Conservation (phyloP, 2,329 filamentous ascomycete species). For the Hypoxylon sp. region DNA sequence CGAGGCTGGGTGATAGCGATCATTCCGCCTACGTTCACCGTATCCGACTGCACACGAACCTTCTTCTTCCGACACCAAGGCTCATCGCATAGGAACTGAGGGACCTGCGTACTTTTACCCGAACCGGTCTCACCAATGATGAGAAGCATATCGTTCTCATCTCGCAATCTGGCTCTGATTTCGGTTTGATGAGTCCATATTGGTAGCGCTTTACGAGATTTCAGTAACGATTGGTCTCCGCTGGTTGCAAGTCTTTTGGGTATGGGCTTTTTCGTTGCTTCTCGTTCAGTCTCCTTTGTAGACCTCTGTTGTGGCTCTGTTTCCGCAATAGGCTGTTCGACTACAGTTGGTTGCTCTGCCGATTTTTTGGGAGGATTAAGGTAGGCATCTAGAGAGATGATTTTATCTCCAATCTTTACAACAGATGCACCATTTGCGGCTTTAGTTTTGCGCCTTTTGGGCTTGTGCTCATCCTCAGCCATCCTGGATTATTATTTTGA, state of each 20-base stretch:
- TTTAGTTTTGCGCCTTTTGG: conserved; percentile 52
- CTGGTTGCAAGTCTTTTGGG: conserved; percentile 16
- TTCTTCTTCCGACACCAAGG: conserved; percentile 76
- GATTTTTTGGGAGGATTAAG: conserved; percentile 50
- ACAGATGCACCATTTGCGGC: conserved; percentile 45
- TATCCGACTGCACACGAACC: conserved; percentile 57
- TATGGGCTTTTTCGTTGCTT: background rate
- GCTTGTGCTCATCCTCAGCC: conserved; percentile 43
- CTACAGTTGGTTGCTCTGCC: conserved; percentile 34
- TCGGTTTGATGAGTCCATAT: conserved; percentile 79
- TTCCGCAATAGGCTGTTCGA: conserved; percentile 10
- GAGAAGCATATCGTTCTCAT: conserved; percentile 76
- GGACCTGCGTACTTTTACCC: conserved; percentile 95
- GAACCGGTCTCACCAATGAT: conserved; percentile 94
- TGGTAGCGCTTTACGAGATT: conserved; percentile 73
- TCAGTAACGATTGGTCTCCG: conserved; percentile 42
- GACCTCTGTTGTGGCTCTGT: conserved; percentile 11
- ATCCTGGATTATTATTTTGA: conserved; percentile 24
- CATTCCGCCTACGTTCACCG: conserved; percentile 72
- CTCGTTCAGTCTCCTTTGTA: conserved; percentile 4
- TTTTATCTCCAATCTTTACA: conserved; percentile 58
- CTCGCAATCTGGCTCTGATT: conserved; percentile 70
- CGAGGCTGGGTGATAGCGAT: conserved; percentile 95
- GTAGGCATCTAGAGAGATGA: conserved; percentile 60
- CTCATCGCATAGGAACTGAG: conserved; percentile 84